These are phyloP conservation scores for Iris pallida DNA, from an alignment of 116 monocot species.

Conservation along the genomic window DNA sequence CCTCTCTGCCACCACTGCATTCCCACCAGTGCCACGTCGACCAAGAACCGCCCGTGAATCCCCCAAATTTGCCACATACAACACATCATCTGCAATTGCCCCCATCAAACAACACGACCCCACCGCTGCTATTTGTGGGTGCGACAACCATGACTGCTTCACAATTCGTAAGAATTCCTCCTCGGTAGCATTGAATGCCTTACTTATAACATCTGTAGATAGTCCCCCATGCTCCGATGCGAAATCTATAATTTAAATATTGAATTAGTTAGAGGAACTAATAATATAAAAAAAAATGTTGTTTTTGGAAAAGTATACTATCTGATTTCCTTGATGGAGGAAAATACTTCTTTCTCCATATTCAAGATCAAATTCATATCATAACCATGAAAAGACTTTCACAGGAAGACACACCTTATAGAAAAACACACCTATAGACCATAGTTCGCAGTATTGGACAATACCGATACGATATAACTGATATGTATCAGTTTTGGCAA, in stretches of 20 bases:
- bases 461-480: no score
- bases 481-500: no score
- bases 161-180: slow-evolving; percentile 68
- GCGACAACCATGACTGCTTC: slow-evolving; percentile 44
- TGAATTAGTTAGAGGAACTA: no score
- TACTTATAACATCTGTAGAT: slow-evolving; percentile 60
- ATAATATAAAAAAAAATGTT: no score
- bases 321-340: no score
- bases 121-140: slow-evolving; percentile 63
- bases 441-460: no score
- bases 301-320: no score
- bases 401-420: no score
- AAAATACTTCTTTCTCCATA: no score
- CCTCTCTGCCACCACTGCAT: slow-evolving; percentile 55
- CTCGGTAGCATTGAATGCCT: slow-evolving; percentile 66
- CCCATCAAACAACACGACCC: slow-evolving; percentile 84
- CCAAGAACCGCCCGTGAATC: slow-evolving; percentile 86
- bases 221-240: slow-evolving; percentile 66
- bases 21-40: slow-evolving; percentile 24
- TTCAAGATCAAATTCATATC: no score
- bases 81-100: slow-evolving; percentile 44
- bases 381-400: no score
- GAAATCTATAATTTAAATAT: slow-evolving; percentile 28
- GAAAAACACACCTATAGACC: no score
- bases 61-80: slow-evolving; percentile 78